Percentiles rank a stretch among this genome's conserved stretches.
Evolutionary conservation across 2,329 filamentous ascomycete genomes (phyloP).

Genomic region (Fusarium bactridioides): DNA sequence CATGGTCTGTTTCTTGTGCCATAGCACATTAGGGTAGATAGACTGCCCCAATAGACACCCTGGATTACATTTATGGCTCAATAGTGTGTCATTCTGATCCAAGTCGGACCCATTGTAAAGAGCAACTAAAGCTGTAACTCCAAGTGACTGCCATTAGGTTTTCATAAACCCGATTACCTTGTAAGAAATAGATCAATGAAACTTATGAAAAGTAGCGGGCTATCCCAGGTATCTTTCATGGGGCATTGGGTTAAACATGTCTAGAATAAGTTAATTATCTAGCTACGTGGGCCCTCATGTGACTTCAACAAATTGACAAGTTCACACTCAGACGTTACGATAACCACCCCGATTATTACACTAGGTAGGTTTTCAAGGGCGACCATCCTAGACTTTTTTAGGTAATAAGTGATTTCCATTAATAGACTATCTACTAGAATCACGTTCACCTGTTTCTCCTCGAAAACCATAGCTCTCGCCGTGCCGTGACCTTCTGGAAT

Average conservation of each 20-base stretch:
- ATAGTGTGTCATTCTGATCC: neutral
- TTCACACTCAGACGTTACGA: neutral
- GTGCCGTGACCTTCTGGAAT: too few relatives aligned
- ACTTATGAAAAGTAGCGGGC: fast-evolving
- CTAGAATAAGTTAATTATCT: neutral
- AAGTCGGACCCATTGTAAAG: neutral
- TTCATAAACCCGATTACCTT: too few relatives aligned
- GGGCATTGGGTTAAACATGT: neutral
- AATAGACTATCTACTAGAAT: neutral
- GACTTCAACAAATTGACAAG: neutral
- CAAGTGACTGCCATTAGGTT: neutral
- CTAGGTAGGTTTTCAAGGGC: neutral
- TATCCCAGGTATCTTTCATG: too few relatives aligned
- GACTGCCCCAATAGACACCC: neutral
- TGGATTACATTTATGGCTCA: neutral
- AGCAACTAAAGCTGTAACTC: neutral
- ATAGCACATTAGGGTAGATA: neutral
- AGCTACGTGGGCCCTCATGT: neutral
- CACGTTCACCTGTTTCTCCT: too few relatives aligned
- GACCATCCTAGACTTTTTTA: neutral
- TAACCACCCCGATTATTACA: neutral
- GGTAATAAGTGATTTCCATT: neutral
- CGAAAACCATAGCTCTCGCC: too few relatives aligned
- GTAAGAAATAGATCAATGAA: neutral
- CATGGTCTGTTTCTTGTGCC: neutral